Percentiles rank a stretch among this genome's conserved stretches.
Conservation (phyloP, 345 rosid genomes). For the Brassica incana region DNA sequence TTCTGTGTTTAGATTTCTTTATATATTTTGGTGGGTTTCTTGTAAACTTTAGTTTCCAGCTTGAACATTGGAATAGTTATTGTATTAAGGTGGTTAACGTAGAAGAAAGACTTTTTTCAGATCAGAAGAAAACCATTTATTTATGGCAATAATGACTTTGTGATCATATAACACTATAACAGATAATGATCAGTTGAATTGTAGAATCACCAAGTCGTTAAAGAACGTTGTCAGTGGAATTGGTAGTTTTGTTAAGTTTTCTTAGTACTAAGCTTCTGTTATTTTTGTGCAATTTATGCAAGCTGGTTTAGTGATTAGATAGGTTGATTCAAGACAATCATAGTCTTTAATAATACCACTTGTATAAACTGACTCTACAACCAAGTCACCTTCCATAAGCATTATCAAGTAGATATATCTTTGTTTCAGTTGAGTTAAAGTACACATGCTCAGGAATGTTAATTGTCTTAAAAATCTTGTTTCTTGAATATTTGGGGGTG, state of each 20-base stretch:
- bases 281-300: not conserved
- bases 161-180: too few relatives aligned
- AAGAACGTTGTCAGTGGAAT: too few relatives aligned
- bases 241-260: too few relatives aligned
- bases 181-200: too few relatives aligned
- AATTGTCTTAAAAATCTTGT: not conserved
- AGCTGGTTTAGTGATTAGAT: not conserved
- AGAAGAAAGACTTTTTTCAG: not conserved
- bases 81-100: constrained; percentile 6
- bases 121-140: not conserved
- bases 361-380: not conserved
- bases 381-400: constrained; percentile 1
- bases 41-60: not conserved
- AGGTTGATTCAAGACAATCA: not conserved
- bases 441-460: not conserved
- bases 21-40: not conserved
- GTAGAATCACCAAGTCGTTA: too few relatives aligned
- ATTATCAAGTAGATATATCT: not conserved
- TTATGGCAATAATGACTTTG: not conserved
- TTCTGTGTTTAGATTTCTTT: constrained; percentile 4
- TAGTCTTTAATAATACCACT: not conserved
- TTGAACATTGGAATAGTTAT: not conserved
- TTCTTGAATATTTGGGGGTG: not conserved
- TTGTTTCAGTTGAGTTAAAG: not conserved
- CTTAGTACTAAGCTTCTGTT: too few relatives aligned